Percentiles rank a stretch among this genome's conserved stretches.
Conservation (phyloP, 2,329 filamentous ascomycete species). For the Apiospora pterosperma region DNA sequence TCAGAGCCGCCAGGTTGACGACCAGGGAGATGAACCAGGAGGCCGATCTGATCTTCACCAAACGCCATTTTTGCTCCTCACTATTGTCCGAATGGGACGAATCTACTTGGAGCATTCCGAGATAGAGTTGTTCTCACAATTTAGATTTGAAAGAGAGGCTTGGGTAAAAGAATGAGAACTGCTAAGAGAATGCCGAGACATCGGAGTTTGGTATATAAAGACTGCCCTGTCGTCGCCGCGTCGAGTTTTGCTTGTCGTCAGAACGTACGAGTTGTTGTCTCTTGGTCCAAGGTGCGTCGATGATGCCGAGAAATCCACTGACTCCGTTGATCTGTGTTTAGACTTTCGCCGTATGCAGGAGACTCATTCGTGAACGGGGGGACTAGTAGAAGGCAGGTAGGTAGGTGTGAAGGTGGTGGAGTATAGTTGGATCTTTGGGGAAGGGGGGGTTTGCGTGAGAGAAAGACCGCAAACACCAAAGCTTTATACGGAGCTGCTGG, state of each 20-base stretch:
- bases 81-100: background rate
- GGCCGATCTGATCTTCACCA: background rate
- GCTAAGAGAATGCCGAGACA: conserved; percentile 1
- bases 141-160: background rate
- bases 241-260: background rate
- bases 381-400: no score
- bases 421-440: no score
- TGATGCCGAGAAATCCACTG: background rate
- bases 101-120: background rate
- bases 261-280: background rate
- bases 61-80: background rate
- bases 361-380: background rate
- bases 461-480: background rate
- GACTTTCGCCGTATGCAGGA: background rate
- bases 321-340: background rate
- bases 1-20: conserved; percentile 3
- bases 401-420: no score
- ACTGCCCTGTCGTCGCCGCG: background rate
- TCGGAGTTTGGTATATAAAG: background rate
- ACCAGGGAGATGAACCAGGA: background rate
- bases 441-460: no score
- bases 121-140: background rate
- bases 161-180: background rate
- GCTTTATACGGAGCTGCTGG: background rate
- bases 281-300: background rate